Conservation (phyloP, 768 basidiomycete genomes). For the Pisolithus marmoratus region DNA sequence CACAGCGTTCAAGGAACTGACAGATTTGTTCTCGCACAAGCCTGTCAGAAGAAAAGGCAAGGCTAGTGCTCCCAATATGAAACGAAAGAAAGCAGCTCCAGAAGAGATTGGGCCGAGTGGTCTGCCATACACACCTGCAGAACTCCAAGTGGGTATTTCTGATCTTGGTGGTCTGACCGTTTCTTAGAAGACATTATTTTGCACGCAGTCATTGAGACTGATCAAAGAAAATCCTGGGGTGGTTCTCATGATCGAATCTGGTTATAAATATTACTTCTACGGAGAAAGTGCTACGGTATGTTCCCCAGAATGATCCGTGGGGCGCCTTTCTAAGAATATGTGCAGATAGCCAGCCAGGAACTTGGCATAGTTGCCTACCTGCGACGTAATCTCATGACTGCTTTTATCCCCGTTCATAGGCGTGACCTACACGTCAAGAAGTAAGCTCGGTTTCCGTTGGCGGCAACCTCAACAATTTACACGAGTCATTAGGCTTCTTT, state of each 20-base stretch:
- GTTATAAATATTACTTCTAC: slow-evolving; percentile 82
- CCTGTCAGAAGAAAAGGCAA: slow-evolving; percentile 33
- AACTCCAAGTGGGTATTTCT: slow-evolving; percentile 50
- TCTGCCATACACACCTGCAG: slow-evolving; percentile 68
- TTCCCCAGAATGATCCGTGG: not conserved
- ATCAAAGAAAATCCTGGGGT: slow-evolving; percentile 62
- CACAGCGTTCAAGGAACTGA: slow-evolving; percentile 41
- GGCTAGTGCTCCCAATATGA: slow-evolving; percentile 18
- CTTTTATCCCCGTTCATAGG: slow-evolving; percentile 67
- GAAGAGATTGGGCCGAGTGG: slow-evolving; percentile 61
- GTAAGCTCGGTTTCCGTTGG: slow-evolving; percentile 31
- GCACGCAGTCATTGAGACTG: slow-evolving; percentile 35
- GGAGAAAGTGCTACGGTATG: slow-evolving; percentile 76
- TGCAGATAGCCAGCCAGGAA: slow-evolving; percentile 65
- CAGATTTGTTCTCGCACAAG: slow-evolving; percentile 40
- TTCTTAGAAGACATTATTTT: not conserved
- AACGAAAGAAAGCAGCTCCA: slow-evolving; percentile 29
- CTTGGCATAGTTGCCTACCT: slow-evolving; percentile 72
- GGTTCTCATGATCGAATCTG: slow-evolving; percentile 74
- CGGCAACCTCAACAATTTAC: not conserved
- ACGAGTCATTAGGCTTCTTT: slow-evolving; percentile 48
- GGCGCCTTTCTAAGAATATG: slow-evolving; percentile 7
- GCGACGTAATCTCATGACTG: slow-evolving; percentile 68
- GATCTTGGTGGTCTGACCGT: not conserved
- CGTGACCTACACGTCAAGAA: slow-evolving; percentile 71